phyloP scores from a whole-genome alignment of 2,329 filamentous ascomycete genomes.

The Botrytis deweyae region DNA sequence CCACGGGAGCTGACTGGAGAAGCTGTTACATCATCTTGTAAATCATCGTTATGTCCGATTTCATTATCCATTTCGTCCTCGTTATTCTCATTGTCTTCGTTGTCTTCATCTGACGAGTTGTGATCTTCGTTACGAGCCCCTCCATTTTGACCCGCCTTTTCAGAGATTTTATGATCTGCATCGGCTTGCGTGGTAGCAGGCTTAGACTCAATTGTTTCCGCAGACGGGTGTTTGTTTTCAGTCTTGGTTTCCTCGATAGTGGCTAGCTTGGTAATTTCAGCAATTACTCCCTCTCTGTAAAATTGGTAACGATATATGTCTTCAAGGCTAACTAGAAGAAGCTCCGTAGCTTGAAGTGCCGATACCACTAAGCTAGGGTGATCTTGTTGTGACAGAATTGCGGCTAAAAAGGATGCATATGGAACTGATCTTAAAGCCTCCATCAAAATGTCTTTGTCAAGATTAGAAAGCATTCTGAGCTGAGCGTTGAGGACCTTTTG shows the following conservation, averaged over 20 bases:
- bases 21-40: constrained; percentile 46
- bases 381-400: constrained; percentile 93
- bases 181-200: constrained; percentile 39
- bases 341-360: constrained; percentile 83
- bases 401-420: constrained; percentile 92
- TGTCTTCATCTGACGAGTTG: constrained; percentile 43
- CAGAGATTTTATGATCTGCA: constrained; percentile 37
- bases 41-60: constrained; percentile 51
- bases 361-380: constrained; percentile 83
- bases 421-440: constrained; percentile 85
- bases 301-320: constrained; percentile 93
- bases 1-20: constrained; percentile 52
- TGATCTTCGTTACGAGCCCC: constrained; percentile 47
- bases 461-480: constrained; percentile 93
- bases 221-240: constrained; percentile 26
- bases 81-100: constrained; percentile 47
- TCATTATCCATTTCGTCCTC: constrained; percentile 45
- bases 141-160: constrained; percentile 32
- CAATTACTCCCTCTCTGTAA: constrained; percentile 92
- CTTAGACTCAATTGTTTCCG: constrained; percentile 27
- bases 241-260: constrained; percentile 37
- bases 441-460: constrained; percentile 80
- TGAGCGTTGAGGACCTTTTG: constrained; percentile 96
- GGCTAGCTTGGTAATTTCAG: constrained; percentile 82
- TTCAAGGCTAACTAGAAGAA: constrained; percentile 80